Percentiles rank a stretch among this genome's conserved stretches.
These are phyloP conservation scores for Sclerotinia spermophila DNA, from an alignment of 2,329 filamentous ascomycete genomes.

Conservation along the genomic window DNA sequence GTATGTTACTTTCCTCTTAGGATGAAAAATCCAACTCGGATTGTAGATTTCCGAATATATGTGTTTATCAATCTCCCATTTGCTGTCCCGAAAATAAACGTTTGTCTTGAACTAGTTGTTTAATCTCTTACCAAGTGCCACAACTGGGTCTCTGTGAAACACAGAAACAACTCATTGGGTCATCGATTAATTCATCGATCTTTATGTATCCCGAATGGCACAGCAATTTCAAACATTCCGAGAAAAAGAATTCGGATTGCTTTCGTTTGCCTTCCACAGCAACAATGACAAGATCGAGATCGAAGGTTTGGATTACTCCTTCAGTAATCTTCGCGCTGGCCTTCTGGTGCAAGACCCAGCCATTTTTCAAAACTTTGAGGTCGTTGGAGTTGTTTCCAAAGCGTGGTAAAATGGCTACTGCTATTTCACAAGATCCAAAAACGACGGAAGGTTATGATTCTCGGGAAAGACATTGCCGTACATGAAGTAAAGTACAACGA, in stretches of 20 bases:
- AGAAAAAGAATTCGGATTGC: neutral
- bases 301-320: too few relatives aligned
- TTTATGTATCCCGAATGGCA: neutral
- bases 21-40: neutral
- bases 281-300: neutral
- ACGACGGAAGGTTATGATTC: neutral
- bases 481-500: neutral
- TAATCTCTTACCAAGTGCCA: neutral
- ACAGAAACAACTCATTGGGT: constrained; percentile 8
- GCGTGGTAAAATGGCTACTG: neutral
- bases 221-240: neutral
- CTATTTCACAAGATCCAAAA: neutral
- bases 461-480: neutral
- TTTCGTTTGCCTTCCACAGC: neutral
- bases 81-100: neutral
- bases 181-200: neutral
- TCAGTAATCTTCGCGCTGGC: neutral
- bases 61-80: neutral
- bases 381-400: neutral
- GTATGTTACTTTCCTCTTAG: neutral
- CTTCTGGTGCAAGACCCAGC: neutral
- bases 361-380: too few relatives aligned
- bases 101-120: neutral
- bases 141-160: neutral
- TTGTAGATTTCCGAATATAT: neutral